These are phyloP conservation scores for Emmonsiellopsis sp. DNA, from an alignment of 2,329 filamentous ascomycete species.

Conservation along the genomic window DNA sequence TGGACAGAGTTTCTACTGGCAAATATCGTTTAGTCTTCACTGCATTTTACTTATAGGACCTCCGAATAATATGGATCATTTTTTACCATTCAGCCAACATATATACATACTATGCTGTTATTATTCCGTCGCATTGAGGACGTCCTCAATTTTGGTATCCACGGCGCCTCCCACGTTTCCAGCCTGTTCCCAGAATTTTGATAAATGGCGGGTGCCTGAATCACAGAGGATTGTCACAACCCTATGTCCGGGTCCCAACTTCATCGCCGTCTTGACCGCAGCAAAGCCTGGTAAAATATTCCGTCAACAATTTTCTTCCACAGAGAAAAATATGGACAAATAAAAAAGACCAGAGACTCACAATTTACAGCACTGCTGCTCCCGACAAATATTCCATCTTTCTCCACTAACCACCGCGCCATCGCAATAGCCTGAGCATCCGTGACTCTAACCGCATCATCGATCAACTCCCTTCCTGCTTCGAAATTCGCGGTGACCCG, in stretches of 20 bases:
- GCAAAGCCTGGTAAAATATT: constrained; percentile 34
- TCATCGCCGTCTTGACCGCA: constrained; percentile 37
- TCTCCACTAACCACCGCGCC: constrained; percentile 94
- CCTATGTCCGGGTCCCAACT: constrained; percentile 39
- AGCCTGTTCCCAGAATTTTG: constrained; percentile 43
- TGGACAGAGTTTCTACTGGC: too few species aligned
- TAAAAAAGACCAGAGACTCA: constrained; percentile 27
- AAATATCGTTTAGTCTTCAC: not conserved
- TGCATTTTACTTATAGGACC: not conserved
- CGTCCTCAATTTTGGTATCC: constrained; percentile 38
- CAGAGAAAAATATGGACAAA: not conserved
- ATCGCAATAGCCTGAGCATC: constrained; percentile 85
- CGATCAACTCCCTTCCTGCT: constrained; percentile 72
- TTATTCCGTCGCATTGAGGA: constrained; percentile 30
- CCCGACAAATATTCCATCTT: constrained; percentile 88
- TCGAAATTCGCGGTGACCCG: constrained; percentile 91
- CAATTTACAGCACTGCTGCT: constrained; percentile 97
- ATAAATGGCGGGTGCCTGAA: constrained; percentile 43
- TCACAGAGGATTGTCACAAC: constrained; percentile 43
- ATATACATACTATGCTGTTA: not conserved
- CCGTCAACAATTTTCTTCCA: not conserved
- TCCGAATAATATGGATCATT: not conserved
- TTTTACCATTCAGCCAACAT: not conserved
- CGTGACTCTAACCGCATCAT: constrained; percentile 80
- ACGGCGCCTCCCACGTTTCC: constrained; percentile 38